These are phyloP conservation scores for Trametes cingulata DNA, from an alignment of 768 basidiomycete species.

Conservation along the genomic window DNA sequence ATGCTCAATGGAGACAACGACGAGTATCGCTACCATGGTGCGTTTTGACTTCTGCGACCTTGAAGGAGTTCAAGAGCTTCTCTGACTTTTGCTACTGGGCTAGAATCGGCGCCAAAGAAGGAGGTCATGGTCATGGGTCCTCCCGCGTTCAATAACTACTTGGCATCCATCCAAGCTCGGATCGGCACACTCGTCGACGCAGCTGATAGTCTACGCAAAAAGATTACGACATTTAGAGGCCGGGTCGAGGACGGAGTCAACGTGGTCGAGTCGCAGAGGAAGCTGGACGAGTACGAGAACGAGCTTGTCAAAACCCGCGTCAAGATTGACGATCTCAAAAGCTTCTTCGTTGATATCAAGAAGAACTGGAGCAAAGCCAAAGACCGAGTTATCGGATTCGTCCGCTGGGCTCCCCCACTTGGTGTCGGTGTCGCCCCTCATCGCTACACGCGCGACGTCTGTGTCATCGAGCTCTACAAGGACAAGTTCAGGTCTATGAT, in stretches of 20 bases:
- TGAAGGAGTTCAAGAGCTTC: conserved; percentile 16
- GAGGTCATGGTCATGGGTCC: conserved; percentile 33
- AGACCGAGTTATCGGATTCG: conserved; percentile 31
- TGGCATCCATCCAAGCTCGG: conserved; percentile 28
- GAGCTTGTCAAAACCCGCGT: conserved; percentile 23
- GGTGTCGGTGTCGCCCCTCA: conserved; percentile 22
- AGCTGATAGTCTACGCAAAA: conserved; percentile 21
- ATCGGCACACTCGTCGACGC: conserved; percentile 27
- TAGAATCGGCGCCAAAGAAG: conserved; percentile 28
- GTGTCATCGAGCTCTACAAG: conserved; percentile 33
- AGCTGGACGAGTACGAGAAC: conserved; percentile 21
- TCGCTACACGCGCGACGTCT: conserved; percentile 27
- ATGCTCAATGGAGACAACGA: neutral
- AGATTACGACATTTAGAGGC: conserved; percentile 14
- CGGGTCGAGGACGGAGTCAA: conserved; percentile 22
- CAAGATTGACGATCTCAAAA: conserved; percentile 27
- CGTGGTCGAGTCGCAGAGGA: conserved; percentile 20
- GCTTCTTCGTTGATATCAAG: conserved; percentile 26
- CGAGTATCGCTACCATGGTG: conserved; percentile 18
- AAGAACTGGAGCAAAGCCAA: conserved; percentile 27
- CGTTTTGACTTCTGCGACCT: conserved; percentile 10
- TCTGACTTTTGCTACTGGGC: conserved; percentile 21
- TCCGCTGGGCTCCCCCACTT: conserved; percentile 32
- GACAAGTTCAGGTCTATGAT: conserved; percentile 26
- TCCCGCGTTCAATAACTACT: conserved; percentile 27